Percentiles rank a stretch among this genome's conserved stretches.
These are phyloP conservation scores for Cystobasidium tubakii DNA, from an alignment of 768 basidiomycete species.

Conservation along the genomic window DNA sequence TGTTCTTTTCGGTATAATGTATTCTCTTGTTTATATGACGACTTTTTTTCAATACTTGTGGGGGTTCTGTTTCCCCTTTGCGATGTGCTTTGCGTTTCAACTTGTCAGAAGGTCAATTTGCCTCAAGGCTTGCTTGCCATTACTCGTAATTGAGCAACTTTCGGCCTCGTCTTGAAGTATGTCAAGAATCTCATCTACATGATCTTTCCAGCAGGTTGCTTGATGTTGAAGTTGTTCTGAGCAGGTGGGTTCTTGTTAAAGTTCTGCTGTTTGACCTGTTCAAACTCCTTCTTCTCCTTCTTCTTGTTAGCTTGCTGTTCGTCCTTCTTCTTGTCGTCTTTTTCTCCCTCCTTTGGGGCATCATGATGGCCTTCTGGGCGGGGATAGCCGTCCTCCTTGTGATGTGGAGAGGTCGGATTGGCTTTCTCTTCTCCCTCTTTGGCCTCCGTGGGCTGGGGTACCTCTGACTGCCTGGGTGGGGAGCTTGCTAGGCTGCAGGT, in stretches of 20 bases:
- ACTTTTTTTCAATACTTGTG: not conserved
- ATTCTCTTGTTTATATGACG: not conserved
- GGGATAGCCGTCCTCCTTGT: constrained; percentile 23
- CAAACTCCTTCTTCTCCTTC: constrained; percentile 20
- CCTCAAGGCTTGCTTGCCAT: no score
- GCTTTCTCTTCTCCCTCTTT: not conserved
- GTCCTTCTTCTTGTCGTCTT: constrained; percentile 4
- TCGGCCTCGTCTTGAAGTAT: no score
- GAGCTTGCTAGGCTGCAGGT: constrained; percentile 19
- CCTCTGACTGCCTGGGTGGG: not conserved
- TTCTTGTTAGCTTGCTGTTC: constrained; percentile 4
- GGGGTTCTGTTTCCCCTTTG: not conserved
- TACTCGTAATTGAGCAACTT: no score
- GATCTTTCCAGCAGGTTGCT: constrained; percentile 31
- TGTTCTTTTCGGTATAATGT: not conserved
- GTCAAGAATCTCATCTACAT: not conserved
- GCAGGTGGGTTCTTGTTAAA: constrained; percentile 19
- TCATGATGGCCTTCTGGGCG: constrained; percentile 18
- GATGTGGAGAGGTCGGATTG: not conserved
- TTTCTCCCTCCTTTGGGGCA: not conserved
- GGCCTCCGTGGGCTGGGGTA: not conserved
- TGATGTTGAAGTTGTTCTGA: constrained; percentile 18
- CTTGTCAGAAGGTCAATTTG: no score
- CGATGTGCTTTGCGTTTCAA: not conserved
- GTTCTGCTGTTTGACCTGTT: constrained; percentile 15